These are phyloP conservation scores for Cokeromyces recurvatus DNA, from an alignment of 371 early-diverging fungal species.

Conservation along the genomic window DNA sequence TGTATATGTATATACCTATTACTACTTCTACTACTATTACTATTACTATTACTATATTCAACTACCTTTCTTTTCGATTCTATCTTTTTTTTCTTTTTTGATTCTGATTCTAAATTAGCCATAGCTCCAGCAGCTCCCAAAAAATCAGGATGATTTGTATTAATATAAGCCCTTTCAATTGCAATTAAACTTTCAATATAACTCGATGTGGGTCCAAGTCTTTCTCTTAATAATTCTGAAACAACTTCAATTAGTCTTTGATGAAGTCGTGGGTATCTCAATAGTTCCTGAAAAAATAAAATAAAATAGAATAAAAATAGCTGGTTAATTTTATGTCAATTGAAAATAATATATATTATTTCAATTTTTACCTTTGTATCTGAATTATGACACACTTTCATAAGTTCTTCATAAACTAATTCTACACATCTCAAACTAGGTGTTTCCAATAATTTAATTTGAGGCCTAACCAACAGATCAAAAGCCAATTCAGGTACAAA, in stretches of 20 bases:
- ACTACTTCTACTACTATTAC: too few relatives aligned
- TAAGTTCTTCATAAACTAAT: constrained; percentile 85
- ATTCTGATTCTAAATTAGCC: constrained; percentile 50
- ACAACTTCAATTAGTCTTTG: constrained; percentile 78
- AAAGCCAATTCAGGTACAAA: constrained; percentile 91
- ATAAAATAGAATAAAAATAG: too few relatives aligned
- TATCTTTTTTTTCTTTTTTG: constrained; percentile 47
- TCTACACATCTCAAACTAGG: constrained; percentile 84
- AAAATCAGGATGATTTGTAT: constrained; percentile 93
- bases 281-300: constrained; percentile 54
- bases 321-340: too few relatives aligned
- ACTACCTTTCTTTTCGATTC: constrained; percentile 22
- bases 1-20: too few relatives aligned
- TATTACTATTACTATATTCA: too few relatives aligned
- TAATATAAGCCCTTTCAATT: constrained; percentile 90
- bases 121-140: constrained; percentile 83
- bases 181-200: constrained; percentile 85
- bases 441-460: constrained; percentile 74
- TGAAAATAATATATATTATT: background rate
- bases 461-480: constrained; percentile 81
- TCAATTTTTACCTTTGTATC: constrained; percentile 71
- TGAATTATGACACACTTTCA: constrained; percentile 84
- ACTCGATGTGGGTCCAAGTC: constrained; percentile 67
- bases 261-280: constrained; percentile 81
- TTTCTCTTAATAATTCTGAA: constrained; percentile 77